Conservation (phyloP, 257 asterid genomes). For the Knoxia roxburghii region DNA sequence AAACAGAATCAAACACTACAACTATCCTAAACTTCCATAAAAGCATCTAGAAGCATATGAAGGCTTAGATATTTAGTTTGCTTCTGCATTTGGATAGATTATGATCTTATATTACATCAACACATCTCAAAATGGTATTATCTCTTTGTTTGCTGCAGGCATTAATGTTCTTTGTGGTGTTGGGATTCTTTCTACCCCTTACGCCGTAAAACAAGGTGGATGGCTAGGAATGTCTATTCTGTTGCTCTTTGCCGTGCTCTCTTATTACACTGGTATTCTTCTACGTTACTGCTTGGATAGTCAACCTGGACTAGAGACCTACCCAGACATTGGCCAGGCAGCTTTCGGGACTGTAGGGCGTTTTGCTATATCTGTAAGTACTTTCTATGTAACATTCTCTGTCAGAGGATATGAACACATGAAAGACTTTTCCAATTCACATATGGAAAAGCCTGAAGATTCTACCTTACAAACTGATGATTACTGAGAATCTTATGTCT, state of each 20-base stretch:
- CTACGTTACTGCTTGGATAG: conserved; percentile 81
- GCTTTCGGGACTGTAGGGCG: conserved; percentile 92
- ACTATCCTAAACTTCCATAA: background rate
- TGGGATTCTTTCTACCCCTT: conserved; percentile 95
- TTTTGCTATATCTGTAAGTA: conserved; percentile 69
- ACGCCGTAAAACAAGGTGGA: conserved; percentile 92
- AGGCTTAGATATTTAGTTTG: background rate
- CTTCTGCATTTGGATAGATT: background rate
- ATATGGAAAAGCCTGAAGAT: background rate
- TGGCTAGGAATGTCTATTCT: conserved; percentile 84
- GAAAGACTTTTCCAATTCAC: background rate
- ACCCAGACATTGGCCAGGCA: conserved; percentile 98
- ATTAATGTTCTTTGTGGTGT: conserved; percentile 94
- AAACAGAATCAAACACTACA: background rate
- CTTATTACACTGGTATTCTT: conserved; percentile 91
- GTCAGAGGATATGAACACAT: no score
- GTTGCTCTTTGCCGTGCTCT: conserved; percentile 60
- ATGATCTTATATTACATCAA: background rate
- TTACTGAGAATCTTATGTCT: conserved; percentile 20
- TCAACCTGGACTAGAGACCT: conserved; percentile 89
- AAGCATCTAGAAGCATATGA: background rate
- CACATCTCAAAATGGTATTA: background rate
- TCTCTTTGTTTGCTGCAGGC: conserved; percentile 34
- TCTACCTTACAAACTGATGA: conserved; percentile 2
- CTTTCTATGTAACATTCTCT: background rate